These are phyloP conservation scores for Boletales sp. DNA, from an alignment of 768 basidiomycete species.

Conservation along the genomic window DNA sequence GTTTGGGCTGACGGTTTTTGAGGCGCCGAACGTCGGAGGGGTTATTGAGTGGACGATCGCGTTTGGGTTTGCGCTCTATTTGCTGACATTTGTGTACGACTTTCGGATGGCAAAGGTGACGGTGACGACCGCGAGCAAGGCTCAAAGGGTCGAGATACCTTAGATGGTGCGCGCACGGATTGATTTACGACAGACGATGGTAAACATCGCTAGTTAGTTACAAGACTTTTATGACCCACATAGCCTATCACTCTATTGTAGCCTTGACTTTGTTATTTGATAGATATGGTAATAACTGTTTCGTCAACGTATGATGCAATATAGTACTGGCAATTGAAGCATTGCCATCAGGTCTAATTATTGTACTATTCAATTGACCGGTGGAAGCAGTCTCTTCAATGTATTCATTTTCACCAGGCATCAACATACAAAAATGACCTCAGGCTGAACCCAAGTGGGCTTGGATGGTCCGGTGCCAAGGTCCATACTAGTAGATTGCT, in stretches of 20 bases:
- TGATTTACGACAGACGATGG: too few species aligned
- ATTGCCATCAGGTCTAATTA: too few species aligned
- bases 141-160: slow-evolving; percentile 7
- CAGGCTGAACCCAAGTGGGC: too few species aligned
- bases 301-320: too few species aligned
- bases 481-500: too few species aligned
- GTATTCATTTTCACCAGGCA: too few species aligned
- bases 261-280: not conserved
- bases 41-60: slow-evolving; percentile 73
- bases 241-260: not conserved
- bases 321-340: too few species aligned
- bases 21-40: slow-evolving; percentile 49
- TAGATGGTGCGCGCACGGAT: not conserved
- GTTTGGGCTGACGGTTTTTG: slow-evolving; percentile 53
- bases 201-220: not conserved
- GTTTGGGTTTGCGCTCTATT: slow-evolving; percentile 69
- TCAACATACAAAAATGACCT: too few species aligned
- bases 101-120: slow-evolving; percentile 49
- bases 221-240: not conserved
- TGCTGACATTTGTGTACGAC: slow-evolving; percentile 71
- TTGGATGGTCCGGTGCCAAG: too few species aligned
- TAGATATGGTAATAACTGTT: too few species aligned
- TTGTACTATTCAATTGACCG: too few species aligned
- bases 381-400: too few species aligned
- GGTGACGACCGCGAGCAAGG: not conserved